Evolutionary conservation across 805 yeast genomes (phyloP).

Genomic region (Candida xyloterini): DNA sequence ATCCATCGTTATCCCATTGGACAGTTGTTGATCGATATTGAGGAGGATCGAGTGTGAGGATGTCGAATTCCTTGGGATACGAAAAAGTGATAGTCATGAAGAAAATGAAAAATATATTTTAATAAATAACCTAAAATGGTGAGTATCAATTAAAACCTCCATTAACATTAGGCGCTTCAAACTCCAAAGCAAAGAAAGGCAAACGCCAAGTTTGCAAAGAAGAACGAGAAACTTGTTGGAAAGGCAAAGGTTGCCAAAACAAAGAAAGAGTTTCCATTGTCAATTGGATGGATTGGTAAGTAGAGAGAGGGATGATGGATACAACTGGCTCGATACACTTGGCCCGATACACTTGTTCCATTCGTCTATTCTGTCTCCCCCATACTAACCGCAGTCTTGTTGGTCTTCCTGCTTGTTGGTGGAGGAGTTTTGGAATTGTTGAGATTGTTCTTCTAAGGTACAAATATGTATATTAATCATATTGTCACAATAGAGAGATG

Average conservation of each 20-base stretch:
- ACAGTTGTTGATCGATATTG: constrained; percentile 3
- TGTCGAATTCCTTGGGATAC: constrained; percentile 14
- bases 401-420: constrained; percentile 68
- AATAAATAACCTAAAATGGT: constrained; percentile 4
- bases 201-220: constrained; percentile 78
- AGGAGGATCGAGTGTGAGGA: constrained; percentile 14
- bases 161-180: constrained; percentile 54
- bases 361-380: not conserved
- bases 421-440: constrained; percentile 77
- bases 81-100: constrained; percentile 5
- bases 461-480: not conserved
- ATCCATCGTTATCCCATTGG: constrained; percentile 41
- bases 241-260: constrained; percentile 49
- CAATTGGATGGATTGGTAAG: constrained; percentile 65
- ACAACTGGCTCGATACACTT: not conserved
- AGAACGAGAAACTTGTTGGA: constrained; percentile 71
- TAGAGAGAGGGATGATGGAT: constrained; percentile 9
- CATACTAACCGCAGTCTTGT: constrained; percentile 26
- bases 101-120: not conserved
- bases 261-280: constrained; percentile 48
- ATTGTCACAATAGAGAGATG: no score
- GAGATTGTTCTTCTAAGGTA: constrained; percentile 44
- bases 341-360: not conserved
- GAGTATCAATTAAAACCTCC: not conserved
- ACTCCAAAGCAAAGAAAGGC: constrained; percentile 86